A percentile compares a stretch with the other conserved stretches of the same genome.
Evolutionary conservation across 1,284 basidiomycete species (phyloP).

Genomic region (Vanrija humicola): DNA sequence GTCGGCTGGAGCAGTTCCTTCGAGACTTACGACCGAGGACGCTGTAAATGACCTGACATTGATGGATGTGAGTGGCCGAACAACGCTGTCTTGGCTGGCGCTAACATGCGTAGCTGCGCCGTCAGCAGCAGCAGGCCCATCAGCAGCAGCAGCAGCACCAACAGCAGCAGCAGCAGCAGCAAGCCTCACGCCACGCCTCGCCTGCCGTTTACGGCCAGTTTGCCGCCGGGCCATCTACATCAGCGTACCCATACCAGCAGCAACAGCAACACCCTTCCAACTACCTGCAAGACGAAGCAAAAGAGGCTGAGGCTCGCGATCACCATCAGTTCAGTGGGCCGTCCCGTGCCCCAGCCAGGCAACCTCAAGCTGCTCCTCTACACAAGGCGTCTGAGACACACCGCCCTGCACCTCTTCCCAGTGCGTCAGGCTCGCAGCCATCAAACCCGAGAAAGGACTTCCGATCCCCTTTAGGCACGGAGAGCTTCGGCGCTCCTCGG

Average conservation of each 20-base stretch:
- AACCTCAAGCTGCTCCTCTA: neutral
- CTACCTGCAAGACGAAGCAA: conserved; percentile 4
- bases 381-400: neutral
- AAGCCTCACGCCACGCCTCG: conserved; percentile 30
- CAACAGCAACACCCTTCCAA: conserved; percentile 10
- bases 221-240: conserved; percentile 5
- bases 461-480: neutral
- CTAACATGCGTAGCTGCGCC: neutral
- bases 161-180: conserved; percentile 11
- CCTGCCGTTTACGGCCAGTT: conserved; percentile 24
- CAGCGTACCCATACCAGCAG: conserved; percentile 11
- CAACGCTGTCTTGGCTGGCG: too few species aligned
- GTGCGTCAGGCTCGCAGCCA: neutral
- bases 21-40: conserved; percentile 29
- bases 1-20: conserved; percentile 37
- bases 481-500: conserved; percentile 1
- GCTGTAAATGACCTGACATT: conserved; percentile 35
- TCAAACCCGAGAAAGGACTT: neutral
- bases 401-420: neutral
- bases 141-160: conserved; percentile 5
- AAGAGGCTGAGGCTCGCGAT: conserved; percentile 3
- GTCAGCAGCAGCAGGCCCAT: neutral
- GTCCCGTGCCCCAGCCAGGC: neutral
- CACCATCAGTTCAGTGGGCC: conserved; percentile 1
- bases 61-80: conserved; percentile 40